phyloP scores from a whole-genome alignment of 768 basidiomycete species.

The Russula ochroleuca region DNA sequence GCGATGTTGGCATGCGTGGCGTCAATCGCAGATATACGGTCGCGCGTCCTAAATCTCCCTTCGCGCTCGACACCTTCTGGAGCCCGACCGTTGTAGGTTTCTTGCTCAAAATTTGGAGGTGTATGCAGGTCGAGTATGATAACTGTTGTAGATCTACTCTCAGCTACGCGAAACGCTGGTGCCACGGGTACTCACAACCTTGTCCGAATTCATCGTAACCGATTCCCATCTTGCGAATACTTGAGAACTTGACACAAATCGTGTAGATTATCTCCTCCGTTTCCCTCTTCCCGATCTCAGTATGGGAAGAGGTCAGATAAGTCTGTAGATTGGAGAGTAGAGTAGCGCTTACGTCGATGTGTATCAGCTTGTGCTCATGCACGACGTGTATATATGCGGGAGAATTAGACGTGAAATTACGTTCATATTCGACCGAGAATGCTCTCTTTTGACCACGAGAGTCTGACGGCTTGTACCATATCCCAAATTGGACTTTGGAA shows the following conservation, averaged over 20 bases:
- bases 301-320: too few relatives aligned
- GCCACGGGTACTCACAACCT: neutral
- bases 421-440: neutral
- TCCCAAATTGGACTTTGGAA: neutral
- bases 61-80: neutral
- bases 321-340: too few relatives aligned
- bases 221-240: neutral
- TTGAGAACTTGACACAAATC: neutral
- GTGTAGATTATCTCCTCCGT: neutral
- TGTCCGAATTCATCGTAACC: neutral
- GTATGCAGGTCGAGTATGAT: neutral
- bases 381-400: neutral
- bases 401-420: neutral
- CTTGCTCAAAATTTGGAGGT: neutral
- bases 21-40: neutral
- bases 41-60: neutral
- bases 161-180: neutral
- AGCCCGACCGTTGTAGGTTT: neutral
- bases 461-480: neutral
- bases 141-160: neutral
- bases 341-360: neutral
- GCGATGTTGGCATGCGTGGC: neutral
- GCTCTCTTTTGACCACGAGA: neutral
- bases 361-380: neutral
- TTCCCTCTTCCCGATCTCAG: neutral